phyloP scores from a whole-genome alignment of 345 rosid species.

The Salix arbutifolia region DNA sequence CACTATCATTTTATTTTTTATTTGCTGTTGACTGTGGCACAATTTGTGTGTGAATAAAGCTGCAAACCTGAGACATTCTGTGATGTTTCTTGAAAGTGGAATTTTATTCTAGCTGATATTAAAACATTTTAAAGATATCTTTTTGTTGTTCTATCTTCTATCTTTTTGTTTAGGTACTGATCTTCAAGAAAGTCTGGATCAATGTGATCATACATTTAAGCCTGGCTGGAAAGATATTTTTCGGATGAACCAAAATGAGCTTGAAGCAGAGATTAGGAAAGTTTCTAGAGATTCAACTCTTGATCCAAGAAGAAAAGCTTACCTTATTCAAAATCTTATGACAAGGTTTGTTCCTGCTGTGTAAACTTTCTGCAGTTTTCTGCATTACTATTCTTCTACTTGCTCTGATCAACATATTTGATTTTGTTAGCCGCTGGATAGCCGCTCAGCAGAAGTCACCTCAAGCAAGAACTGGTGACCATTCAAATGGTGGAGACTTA shows the following conservation, averaged over 20 bases:
- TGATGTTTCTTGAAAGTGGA: constrained; percentile 6
- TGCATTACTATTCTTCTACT: constrained; percentile 7
- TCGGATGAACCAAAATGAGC: constrained; percentile 70
- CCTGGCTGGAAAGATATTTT: constrained; percentile 69
- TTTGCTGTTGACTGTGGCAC: neutral
- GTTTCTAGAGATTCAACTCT: constrained; percentile 77
- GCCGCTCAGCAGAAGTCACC: constrained; percentile 63
- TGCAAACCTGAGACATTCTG: constrained; percentile 7
- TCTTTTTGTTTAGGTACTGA: constrained; percentile 31
- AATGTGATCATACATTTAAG: constrained; percentile 45
- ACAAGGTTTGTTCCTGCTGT: constrained; percentile 47
- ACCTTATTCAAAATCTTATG: constrained; percentile 70
- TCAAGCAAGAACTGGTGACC: constrained; percentile 37
- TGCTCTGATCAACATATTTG: constrained; percentile 5
- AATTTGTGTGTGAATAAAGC: neutral
- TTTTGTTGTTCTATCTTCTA: neutral
- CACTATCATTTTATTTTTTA: neutral
- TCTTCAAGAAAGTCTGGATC: constrained; percentile 41
- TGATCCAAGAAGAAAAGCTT: constrained; percentile 69
- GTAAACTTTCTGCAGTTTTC: neutral
- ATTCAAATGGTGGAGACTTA: constrained; percentile 47
- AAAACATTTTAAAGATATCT: constrained; percentile 14
- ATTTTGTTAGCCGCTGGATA: constrained; percentile 58
- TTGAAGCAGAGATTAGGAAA: constrained; percentile 59
- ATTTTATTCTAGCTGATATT: neutral